Percentiles rank a stretch among this genome's conserved stretches.
These are phyloP conservation scores for Rhinocladiella similis DNA, from an alignment of 2,329 filamentous ascomycete species.

Conservation along the genomic window DNA sequence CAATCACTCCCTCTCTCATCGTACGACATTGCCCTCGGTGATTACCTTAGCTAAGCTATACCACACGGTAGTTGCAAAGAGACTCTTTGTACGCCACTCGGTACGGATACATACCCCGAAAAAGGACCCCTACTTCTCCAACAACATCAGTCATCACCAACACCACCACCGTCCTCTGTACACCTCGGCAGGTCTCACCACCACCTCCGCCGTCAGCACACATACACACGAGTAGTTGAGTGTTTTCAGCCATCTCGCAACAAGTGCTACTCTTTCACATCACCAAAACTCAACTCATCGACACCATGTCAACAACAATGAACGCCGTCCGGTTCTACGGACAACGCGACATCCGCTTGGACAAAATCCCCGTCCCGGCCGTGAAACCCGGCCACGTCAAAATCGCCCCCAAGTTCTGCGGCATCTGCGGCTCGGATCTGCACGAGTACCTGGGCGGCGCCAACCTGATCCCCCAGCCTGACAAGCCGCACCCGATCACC, in stretches of 20 bases:
- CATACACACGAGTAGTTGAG: too few relatives aligned
- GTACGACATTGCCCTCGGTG: too few relatives aligned
- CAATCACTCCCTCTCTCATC: too few relatives aligned
- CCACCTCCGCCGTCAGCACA: too few relatives aligned
- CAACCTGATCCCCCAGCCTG: conserved; percentile 46
- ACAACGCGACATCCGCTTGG: conserved; percentile 44
- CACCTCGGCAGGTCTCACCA: too few relatives aligned
- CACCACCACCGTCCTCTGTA: too few relatives aligned
- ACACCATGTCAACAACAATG: conserved; percentile 36
- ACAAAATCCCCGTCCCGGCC: conserved; percentile 43
- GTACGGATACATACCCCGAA: background rate
- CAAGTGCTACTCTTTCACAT: background rate
- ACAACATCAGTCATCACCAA: too few relatives aligned
- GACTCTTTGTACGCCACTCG: too few relatives aligned
- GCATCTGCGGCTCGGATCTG: conserved; percentile 38
- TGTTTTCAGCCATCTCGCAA: too few relatives aligned
- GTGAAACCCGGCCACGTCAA: conserved; percentile 45
- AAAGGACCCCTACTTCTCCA: too few relatives aligned
- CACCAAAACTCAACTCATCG: conserved; percentile 20
- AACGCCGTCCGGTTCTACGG: conserved; percentile 50
- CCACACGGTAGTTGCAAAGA: too few relatives aligned
- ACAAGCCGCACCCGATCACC: conserved; percentile 56
- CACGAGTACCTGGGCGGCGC: conserved; percentile 51
- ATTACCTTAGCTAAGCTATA: too few relatives aligned
- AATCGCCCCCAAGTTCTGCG: conserved; percentile 32